Percentiles rank a stretch among this genome's conserved stretches.
These are phyloP conservation scores for Aureobasidium lini DNA, from an alignment of 2,329 filamentous ascomycete species.

Conservation along the genomic window DNA sequence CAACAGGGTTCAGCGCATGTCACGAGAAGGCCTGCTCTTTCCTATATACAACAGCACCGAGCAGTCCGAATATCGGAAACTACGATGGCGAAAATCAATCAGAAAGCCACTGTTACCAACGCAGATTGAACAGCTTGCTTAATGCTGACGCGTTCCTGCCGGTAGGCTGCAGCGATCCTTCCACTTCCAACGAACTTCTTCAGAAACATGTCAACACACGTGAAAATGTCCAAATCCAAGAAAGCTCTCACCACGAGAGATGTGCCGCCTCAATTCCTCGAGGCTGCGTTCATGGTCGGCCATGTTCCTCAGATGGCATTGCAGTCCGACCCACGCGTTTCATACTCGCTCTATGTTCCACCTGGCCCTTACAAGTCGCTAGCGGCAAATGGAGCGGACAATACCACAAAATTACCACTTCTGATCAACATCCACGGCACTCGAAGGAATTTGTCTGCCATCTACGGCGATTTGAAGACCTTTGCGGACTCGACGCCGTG, in stretches of 20 bases:
- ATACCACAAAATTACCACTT: background rate
- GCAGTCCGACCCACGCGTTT: background rate
- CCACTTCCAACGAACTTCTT: too few species aligned
- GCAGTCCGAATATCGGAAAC: too few species aligned
- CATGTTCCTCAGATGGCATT: conserved; percentile 6
- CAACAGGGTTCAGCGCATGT: too few species aligned
- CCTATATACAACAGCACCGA: too few species aligned
- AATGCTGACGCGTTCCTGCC: too few species aligned
- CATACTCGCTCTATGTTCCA: conserved; percentile 3
- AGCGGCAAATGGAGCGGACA: background rate
- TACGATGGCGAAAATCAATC: too few species aligned
- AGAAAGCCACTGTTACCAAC: too few species aligned
- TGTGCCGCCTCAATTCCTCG: background rate
- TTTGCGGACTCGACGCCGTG: conserved; percentile 3
- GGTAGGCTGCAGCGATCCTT: too few species aligned
- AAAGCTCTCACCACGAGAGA: background rate
- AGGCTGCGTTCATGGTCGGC: background rate
- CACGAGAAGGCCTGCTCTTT: too few species aligned
- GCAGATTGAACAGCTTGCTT: too few species aligned
- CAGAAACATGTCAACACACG: background rate
- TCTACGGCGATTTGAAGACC: background rate
- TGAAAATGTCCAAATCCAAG: background rate
- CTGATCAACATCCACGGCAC: conserved; percentile 8
- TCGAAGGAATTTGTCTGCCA: conserved; percentile 1
- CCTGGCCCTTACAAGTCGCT: background rate